Evolutionary conservation across 345 rosid genomes (phyloP).

Genomic region (Cardiospermum halicacabum): DNA sequence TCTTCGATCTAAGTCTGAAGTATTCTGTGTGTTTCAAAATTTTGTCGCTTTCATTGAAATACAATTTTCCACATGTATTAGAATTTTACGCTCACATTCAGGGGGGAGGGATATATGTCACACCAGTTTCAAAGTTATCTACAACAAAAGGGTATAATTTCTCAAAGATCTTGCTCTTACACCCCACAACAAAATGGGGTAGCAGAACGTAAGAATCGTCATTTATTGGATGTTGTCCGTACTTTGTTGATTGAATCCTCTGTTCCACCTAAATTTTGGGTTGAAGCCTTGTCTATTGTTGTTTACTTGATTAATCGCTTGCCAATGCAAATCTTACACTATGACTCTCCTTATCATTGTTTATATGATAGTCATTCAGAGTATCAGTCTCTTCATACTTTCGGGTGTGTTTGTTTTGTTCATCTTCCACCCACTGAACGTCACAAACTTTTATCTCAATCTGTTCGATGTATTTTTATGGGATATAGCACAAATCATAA

Average conservation of each 20-base stretch:
- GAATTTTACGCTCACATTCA: neutral
- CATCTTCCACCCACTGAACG: neutral
- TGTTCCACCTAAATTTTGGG: slow-evolving; percentile 5
- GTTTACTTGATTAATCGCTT: slow-evolving; percentile 10
- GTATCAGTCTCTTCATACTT: neutral
- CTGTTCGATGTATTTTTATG: neutral
- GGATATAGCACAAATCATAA: neutral
- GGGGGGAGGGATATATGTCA: slow-evolving; percentile 12
- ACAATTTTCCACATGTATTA: slow-evolving; percentile 1
- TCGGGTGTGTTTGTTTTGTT: slow-evolving; percentile 13
- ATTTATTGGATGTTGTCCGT: slow-evolving; percentile 10
- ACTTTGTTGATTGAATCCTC: neutral
- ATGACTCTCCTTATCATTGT: neutral
- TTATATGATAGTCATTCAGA: neutral
- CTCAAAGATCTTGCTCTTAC: slow-evolving; percentile 1
- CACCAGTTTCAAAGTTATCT: neutral
- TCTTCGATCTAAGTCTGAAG: neutral
- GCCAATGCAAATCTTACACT: neutral
- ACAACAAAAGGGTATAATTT: neutral
- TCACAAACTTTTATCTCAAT: neutral
- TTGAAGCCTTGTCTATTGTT: neutral
- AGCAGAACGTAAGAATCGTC: neutral
- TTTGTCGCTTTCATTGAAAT: neutral
- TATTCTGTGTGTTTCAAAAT: neutral
- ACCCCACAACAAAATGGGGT: slow-evolving; percentile 10